Conservation (phyloP, 176 grass and related monocot species). For the Cymbopogon citratus region DNA sequence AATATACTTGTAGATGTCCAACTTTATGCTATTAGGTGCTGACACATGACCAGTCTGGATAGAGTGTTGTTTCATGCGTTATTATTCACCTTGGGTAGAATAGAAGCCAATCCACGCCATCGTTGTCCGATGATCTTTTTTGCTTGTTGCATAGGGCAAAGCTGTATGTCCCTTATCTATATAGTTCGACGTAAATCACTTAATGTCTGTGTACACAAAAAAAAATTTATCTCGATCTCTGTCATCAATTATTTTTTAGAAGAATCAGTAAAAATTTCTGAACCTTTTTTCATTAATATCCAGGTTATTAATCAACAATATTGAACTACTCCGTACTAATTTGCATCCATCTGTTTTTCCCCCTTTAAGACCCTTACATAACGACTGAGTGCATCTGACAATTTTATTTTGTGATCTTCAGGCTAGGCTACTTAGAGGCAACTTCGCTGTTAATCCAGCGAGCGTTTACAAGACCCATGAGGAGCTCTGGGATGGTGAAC, state of each 20-base stretch:
- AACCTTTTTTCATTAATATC: not conserved
- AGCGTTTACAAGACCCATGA: constrained; percentile 60
- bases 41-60: not conserved
- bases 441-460: constrained; percentile 36
- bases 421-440: constrained; percentile 44
- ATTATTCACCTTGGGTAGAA: not conserved
- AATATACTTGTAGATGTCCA: not conserved
- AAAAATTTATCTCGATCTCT: not conserved
- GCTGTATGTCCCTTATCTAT: not conserved
- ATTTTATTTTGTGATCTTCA: constrained; percentile 28
- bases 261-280: not conserved
- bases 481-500: constrained; percentile 57
- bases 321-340: not conserved
- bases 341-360: not conserved
- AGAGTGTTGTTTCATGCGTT: not conserved
- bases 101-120: not conserved
- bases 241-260: not conserved
- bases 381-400: not conserved
- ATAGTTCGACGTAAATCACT: not conserved
- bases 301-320: not conserved
- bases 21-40: not conserved
- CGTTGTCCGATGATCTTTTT: not conserved
- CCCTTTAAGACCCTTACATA: not conserved
- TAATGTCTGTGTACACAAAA: not conserved
- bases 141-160: not conserved